A percentile compares a stretch with the other conserved stretches of the same genome.
phyloP scores from a whole-genome alignment of 768 basidiomycete species.

The Boletus vermiculosoides region DNA sequence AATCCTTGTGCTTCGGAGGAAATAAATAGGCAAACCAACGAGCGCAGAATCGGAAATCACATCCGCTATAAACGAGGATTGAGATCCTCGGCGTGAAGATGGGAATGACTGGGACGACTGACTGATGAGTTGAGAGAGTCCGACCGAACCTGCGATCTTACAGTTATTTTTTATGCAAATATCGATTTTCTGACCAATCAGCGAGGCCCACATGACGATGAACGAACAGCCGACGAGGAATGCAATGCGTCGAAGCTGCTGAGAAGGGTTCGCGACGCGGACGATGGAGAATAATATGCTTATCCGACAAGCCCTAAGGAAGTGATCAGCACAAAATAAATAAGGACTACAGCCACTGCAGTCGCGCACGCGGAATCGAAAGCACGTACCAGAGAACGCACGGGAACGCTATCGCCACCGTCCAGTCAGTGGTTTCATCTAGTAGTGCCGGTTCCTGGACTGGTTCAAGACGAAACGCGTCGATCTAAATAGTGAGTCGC shows the following conservation, averaged over 20 bases:
- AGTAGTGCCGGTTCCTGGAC: constrained; percentile 2
- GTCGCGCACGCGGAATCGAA: too few species aligned
- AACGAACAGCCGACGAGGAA: constrained; percentile 16
- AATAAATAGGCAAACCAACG: constrained; percentile 17
- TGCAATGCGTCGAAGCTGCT: constrained; percentile 1
- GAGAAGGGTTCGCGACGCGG: constrained; percentile 14
- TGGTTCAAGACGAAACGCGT: not conserved
- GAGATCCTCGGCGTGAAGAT: not conserved
- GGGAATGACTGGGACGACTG: not conserved
- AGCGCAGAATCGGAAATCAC: constrained; percentile 18
- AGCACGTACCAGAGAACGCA: constrained; percentile 22
- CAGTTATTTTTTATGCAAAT: constrained; percentile 11
- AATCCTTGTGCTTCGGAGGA: constrained; percentile 8
- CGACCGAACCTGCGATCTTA: not conserved
- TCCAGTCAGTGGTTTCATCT: constrained; percentile 10
- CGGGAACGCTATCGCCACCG: constrained; percentile 10
- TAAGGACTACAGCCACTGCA: not conserved
- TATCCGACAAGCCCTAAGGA: constrained; percentile 21
- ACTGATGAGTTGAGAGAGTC: constrained; percentile 25
- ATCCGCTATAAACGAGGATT: constrained; percentile 13
- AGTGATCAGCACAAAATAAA: not conserved
- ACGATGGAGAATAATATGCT: constrained; percentile 28
- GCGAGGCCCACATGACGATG: constrained; percentile 23
- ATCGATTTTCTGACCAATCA: constrained; percentile 16
- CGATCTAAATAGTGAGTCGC: not conserved